Evolutionary conservation across 2,329 filamentous ascomycete species (phyloP).

Genomic region (Ophiostoma piceae): DNA sequence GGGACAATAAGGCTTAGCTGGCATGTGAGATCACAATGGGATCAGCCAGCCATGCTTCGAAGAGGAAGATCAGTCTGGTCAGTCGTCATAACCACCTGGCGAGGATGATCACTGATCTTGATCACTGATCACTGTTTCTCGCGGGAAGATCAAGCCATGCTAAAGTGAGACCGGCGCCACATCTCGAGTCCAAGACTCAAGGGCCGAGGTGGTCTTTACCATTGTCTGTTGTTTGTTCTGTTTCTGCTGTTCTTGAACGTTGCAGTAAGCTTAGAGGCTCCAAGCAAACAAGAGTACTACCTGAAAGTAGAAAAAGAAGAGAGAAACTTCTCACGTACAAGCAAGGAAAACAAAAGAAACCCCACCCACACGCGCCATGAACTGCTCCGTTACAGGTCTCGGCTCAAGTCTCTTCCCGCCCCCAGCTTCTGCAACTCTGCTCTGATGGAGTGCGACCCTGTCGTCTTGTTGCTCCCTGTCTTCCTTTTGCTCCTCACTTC

Average conservation of each 20-base stretch:
- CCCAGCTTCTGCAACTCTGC: conserved; percentile 11
- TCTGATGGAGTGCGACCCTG: neutral
- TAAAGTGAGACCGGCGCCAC: conserved; percentile 5
- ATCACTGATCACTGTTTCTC: neutral
- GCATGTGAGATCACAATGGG: neutral
- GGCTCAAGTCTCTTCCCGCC: conserved; percentile 6
- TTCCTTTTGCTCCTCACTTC: neutral
- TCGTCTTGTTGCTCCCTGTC: neutral
- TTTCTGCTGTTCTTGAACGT: neutral
- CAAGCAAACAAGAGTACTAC: neutral
- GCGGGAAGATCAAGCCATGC: conserved; percentile 6
- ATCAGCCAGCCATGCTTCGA: neutral
- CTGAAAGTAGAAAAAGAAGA: neutral
- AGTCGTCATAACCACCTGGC: neutral
- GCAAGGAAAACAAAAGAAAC: neutral
- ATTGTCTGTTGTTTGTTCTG: too few relatives aligned
- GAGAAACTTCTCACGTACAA: neutral
- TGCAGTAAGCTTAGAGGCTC: conserved; percentile 6
- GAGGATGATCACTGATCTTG: neutral
- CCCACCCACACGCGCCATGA: conserved; percentile 1
- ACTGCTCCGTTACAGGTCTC: conserved; percentile 7
- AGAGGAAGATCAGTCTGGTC: neutral
- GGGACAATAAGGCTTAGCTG: too few relatives aligned
- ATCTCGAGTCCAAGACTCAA: too few relatives aligned
- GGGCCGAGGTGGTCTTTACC: too few relatives aligned